phyloP scores from a whole-genome alignment of 257 asterid genomes.

The Thymus mandschuricus region DNA sequence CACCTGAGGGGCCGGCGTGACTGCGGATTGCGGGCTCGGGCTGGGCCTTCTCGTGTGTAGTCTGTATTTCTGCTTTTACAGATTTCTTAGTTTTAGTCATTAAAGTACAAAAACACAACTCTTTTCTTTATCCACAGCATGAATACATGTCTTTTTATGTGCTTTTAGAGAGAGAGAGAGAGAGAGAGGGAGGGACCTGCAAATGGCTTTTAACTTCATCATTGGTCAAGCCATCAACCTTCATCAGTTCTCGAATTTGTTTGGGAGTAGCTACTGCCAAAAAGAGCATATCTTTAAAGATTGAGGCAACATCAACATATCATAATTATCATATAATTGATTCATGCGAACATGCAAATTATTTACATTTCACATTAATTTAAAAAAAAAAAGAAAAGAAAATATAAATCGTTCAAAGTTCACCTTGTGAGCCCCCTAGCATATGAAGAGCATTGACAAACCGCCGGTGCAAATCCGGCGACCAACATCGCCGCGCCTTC shows the following conservation, averaged over 20 bases:
- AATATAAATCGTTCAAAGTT: background rate
- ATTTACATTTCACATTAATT: no score
- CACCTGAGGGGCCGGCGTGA: conserved; percentile 64
- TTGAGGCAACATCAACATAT: background rate
- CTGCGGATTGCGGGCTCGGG: conserved; percentile 79
- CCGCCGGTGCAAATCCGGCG: conserved; percentile 91
- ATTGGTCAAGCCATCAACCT: conserved; percentile 96
- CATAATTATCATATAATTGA: conserved; percentile 28
- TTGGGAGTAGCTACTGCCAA: conserved; percentile 95
- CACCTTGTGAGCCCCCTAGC: conserved; percentile 99
- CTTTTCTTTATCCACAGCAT: conserved; percentile 24
- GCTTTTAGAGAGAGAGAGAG: background rate
- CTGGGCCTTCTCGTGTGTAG: conserved; percentile 98
- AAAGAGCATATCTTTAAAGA: conserved; percentile 12
- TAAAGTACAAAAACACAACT: conserved; percentile 21
- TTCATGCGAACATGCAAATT: no score
- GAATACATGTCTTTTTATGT: background rate
- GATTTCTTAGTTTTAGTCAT: conserved; percentile 7
- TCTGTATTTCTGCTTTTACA: conserved; percentile 72
- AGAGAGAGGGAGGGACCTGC: conserved; percentile 56
- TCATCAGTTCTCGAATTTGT: conserved; percentile 93
- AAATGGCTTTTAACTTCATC: conserved; percentile 99
- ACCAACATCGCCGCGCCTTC: conserved; percentile 98
- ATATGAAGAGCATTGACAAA: conserved; percentile 97
- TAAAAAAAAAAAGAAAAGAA: background rate